phyloP scores from a whole-genome alignment of 495 filamentous ascomycete species.

The Podospora didyma region DNA sequence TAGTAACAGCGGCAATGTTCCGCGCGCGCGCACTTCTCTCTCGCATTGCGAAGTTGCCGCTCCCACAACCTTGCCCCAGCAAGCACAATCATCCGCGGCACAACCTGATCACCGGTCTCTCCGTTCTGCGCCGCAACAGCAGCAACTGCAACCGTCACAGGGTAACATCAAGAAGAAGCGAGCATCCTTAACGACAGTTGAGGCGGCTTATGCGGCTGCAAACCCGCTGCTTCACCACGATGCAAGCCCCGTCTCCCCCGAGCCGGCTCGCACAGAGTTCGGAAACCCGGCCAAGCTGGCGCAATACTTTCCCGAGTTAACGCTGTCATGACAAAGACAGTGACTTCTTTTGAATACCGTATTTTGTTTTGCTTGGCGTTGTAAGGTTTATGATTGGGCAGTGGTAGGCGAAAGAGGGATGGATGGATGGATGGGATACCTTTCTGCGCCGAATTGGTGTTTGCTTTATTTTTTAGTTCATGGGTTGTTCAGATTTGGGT shows the following conservation, averaged over 20 bases:
- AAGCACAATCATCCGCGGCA: slow-evolving; percentile 19
- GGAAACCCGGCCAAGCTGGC: slow-evolving; percentile 37
- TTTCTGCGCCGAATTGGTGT: neutral
- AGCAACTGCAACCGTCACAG: slow-evolving; percentile 32
- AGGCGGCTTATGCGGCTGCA: slow-evolving; percentile 8
- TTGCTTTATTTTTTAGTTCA: too few species aligned
- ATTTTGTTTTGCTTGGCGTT: neutral
- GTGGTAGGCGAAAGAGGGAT: neutral
- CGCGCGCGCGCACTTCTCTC: slow-evolving; percentile 32
- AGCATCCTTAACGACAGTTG: slow-evolving; percentile 35
- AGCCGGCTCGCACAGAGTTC: slow-evolving; percentile 26
- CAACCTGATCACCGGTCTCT: slow-evolving; percentile 14
- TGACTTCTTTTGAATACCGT: neutral
- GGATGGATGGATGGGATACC: neutral
- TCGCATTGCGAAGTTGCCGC: slow-evolving; percentile 26
- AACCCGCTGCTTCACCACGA: slow-evolving; percentile 7
- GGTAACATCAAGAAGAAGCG: slow-evolving; percentile 51
- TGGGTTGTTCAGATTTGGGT: too few species aligned
- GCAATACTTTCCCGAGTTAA: slow-evolving; percentile 33
- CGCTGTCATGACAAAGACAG: slow-evolving; percentile 9
- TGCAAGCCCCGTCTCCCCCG: slow-evolving; percentile 22
- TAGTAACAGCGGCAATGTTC: slow-evolving; percentile 5
- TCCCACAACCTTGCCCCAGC: slow-evolving; percentile 10
- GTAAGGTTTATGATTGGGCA: neutral
- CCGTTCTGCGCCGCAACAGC: slow-evolving; percentile 11